phyloP scores from a whole-genome alignment of 1,139 yeast genomes.

The Pichia sp. region DNA sequence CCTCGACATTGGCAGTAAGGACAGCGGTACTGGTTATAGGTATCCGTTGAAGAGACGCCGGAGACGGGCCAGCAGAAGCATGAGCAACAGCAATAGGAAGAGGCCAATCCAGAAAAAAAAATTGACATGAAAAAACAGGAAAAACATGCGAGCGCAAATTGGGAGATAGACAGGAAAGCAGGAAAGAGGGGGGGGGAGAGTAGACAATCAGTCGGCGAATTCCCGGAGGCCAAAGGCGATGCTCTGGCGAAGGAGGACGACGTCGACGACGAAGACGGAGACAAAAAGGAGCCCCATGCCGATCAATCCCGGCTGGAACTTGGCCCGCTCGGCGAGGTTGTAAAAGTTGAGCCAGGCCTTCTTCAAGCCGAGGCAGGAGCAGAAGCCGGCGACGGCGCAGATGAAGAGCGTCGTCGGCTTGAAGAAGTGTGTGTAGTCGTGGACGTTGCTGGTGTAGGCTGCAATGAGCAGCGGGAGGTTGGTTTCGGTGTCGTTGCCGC shows the following conservation, averaged over 20 bases:
- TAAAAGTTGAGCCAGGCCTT: conserved; percentile 6
- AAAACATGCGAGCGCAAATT: neutral
- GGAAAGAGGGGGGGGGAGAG: neutral
- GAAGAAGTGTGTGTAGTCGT: conserved; percentile 2
- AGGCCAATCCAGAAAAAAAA: neutral
- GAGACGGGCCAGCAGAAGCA: too few species aligned
- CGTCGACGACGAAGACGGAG: conserved; percentile 3
- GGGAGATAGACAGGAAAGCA: neutral
- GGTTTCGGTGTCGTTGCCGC: neutral
- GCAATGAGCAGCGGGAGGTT: neutral
- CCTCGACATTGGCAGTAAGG: conserved; percentile 29
- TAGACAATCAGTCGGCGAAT: neutral
- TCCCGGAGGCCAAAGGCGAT: conserved; percentile 3
- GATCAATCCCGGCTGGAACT: conserved; percentile 5
- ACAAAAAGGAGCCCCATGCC: conserved; percentile 6
- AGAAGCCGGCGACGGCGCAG: conserved; percentile 1
- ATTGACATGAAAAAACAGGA: neutral
- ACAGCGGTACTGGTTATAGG: neutral
- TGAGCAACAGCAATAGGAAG: neutral
- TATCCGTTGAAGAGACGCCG: too few species aligned
- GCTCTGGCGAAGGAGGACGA: conserved; percentile 1
- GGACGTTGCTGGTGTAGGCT: neutral
- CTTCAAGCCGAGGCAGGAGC: conserved; percentile 6
- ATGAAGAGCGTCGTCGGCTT: conserved; percentile 6
- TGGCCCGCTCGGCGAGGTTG: conserved; percentile 6